Percentiles rank a stretch among this genome's conserved stretches.
Conservation (phyloP, 1,284 basidiomycete genomes). For the Psilocybe mexicana region DNA sequence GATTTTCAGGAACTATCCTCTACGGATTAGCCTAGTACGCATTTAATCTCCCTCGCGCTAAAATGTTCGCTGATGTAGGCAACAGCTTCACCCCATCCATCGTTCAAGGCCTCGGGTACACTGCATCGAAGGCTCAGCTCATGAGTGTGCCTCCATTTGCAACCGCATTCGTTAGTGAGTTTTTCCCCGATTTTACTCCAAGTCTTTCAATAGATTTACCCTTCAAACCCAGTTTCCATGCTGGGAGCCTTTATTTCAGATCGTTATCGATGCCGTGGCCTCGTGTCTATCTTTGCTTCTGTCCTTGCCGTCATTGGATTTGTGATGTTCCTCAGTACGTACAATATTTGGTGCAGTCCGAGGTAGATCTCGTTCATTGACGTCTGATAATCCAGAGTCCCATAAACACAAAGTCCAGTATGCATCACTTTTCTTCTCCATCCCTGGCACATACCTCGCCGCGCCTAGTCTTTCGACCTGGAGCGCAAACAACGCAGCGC, state of each 20-base stretch:
- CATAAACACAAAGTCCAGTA: conserved; percentile 40
- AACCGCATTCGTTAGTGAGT: conserved; percentile 43
- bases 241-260: conserved; percentile 42
- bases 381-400: conserved; percentile 2
- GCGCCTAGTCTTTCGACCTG: conserved; percentile 50
- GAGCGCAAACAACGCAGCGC: conserved; percentile 58
- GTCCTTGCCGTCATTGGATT: conserved; percentile 1
- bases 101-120: conserved; percentile 47
- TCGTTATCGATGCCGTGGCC: conserved; percentile 26
- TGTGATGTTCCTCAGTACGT: conserved; percentile 4
- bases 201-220: conserved; percentile 23
- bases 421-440: conserved; percentile 49
- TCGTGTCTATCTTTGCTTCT: not conserved
- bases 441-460: conserved; percentile 44
- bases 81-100: conserved; percentile 55
- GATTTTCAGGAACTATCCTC: conserved; percentile 40
- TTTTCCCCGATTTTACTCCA: conserved; percentile 25
- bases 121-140: conserved; percentile 43
- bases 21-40: conserved; percentile 34
- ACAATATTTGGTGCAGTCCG: not conserved
- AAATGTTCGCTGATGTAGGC: conserved; percentile 22
- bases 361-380: not conserved
- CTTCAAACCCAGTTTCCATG: conserved; percentile 35
- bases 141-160: conserved; percentile 52
- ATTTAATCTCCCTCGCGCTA: not conserved